phyloP scores from a whole-genome alignment of 164 flowering plant genomes.

The Stephania yunnanensis region DNA sequence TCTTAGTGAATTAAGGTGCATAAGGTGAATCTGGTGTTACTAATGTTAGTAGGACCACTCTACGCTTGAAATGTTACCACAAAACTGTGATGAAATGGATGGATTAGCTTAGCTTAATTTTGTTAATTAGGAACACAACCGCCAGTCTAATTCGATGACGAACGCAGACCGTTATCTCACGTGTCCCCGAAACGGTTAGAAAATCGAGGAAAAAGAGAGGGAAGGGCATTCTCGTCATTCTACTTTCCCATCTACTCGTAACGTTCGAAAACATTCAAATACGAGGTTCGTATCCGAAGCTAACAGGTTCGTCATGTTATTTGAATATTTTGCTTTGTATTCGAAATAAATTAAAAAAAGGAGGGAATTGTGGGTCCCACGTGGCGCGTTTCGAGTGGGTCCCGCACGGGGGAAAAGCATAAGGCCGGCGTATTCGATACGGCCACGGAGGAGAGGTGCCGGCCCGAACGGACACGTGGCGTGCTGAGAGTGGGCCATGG shows the following conservation, averaged over 20 bases:
- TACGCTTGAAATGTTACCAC: too few relatives aligned
- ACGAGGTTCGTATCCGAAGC: conserved; percentile 33
- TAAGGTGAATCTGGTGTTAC: too few relatives aligned
- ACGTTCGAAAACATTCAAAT: conserved; percentile 32
- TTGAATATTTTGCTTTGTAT: neutral
- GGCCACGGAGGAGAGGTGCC: neutral
- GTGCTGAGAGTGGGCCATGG: neutral
- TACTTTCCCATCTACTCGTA: conserved; percentile 7
- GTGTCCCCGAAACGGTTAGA: neutral
- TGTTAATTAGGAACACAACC: neutral
- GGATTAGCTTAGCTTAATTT: too few relatives aligned
- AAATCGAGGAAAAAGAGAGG: neutral
- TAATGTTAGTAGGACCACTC: too few relatives aligned
- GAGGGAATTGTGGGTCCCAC: conserved; percentile 1
- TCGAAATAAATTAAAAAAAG: neutral
- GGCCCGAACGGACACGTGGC: neutral
- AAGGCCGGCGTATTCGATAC: conserved; percentile 1
- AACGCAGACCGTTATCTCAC: conserved; percentile 1
- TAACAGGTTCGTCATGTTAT: conserved; percentile 16
- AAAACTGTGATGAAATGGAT: too few relatives aligned
- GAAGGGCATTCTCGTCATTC: neutral
- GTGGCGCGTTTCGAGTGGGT: conserved; percentile 2
- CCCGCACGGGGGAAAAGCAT: neutral
- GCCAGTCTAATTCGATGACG: neutral
- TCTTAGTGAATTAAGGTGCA: too few relatives aligned